A percentile compares a stretch with the other conserved stretches of the same genome.
Evolutionary conservation across 495 filamentous ascomycete species (phyloP).

Genomic region (Neurospora sp.): DNA sequence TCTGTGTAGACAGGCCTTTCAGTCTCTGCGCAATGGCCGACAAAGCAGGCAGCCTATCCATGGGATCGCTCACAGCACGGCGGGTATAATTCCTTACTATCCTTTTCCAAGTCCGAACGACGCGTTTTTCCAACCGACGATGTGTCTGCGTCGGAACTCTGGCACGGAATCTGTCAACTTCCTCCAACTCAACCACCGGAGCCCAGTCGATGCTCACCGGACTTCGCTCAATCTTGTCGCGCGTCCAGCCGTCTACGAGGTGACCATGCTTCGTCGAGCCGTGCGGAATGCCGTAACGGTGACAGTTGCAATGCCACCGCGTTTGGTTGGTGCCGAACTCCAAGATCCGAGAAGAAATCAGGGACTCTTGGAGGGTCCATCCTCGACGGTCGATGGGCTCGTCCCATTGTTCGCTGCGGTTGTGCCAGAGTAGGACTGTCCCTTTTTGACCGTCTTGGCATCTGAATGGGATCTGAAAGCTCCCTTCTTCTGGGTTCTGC

Average conservation of each 20-base stretch:
- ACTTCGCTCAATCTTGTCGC: background rate
- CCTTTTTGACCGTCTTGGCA: background rate
- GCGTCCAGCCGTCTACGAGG: background rate
- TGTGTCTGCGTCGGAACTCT: background rate
- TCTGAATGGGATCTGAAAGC: background rate
- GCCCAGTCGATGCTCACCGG: background rate
- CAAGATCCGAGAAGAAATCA: background rate
- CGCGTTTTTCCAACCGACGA: background rate
- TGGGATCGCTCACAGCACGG: background rate
- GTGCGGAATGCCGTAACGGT: background rate
- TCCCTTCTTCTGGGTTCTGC: background rate
- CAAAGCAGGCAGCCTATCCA: background rate
- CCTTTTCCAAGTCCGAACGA: background rate
- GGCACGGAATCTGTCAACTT: background rate
- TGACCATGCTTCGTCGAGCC: background rate
- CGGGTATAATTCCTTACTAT: background rate
- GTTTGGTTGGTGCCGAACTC: background rate
- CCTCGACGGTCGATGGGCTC: background rate
- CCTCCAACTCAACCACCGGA: background rate
- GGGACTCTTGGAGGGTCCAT: background rate
- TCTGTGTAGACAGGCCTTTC: background rate
- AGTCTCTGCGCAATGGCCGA: background rate
- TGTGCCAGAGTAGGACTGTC: background rate
- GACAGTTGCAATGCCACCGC: background rate
- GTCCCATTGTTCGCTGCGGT: background rate